Base-by-base conservation (phyloP, 306 rosid genomes). In the Ziziphus jujuba region DNA sequence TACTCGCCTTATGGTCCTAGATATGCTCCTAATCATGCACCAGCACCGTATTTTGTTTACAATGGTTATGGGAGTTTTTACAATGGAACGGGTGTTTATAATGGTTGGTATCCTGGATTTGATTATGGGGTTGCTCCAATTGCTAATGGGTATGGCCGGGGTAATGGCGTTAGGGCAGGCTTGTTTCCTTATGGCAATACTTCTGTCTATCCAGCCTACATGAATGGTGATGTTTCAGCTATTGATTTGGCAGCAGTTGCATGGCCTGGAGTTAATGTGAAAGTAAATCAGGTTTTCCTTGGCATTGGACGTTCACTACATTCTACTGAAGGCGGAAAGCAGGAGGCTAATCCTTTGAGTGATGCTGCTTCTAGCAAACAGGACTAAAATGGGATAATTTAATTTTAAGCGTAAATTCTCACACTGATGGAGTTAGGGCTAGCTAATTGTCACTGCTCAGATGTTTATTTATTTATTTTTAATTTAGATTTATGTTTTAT, bases 71-170 rank as follows among this genome's bases (percentile, higher is more conserved):
- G 80, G n/a, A 63, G 70, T 10, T 80, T 76, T 63, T 35, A 40
- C 36, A 84, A 77, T 28, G 89, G 86, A 56, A 35, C 78, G 15
- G 58, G 54, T 61, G 12, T 55, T 6, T 79, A 81, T 75, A 81
- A 87, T 50, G 78, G 81, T 71, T 85, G 89, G 89, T 80, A 80
- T 23, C 87, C 89, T 16, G 86, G 77, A 63, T 80, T 69, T 61
- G 79, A 70, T 38, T 82, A 83, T 82, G 90, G 55, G 38, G 56
- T 82, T 73, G 74, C 85, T 6, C 75, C 84, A 25, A 59, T 79
- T 64, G 74, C 65, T 55, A 64, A 81, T 49, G 80, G 85, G 87
- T 81, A 73, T 69, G 79, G 72, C 17, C 86, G 75, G 72, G 48
- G 74, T 5, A 23, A 63, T 6, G 61, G 75, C 72, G 72, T 76